Evolutionary conservation across 768 basidiomycete species (phyloP).

Genomic region (Tremella yokohamensis): DNA sequence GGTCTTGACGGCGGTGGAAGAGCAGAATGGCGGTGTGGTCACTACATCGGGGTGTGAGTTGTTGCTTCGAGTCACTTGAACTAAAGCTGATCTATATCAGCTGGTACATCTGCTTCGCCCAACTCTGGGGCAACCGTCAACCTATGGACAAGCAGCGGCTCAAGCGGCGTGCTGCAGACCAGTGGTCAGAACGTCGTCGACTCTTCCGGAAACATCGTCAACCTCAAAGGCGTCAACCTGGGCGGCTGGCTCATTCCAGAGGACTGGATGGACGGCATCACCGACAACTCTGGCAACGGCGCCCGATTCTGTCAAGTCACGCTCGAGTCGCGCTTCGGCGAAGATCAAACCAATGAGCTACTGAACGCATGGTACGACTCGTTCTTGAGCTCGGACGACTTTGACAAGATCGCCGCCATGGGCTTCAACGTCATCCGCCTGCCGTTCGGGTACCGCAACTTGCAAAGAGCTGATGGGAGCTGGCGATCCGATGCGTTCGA

Average conservation of each 20-base stretch:
- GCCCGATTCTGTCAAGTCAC: constrained; percentile 41
- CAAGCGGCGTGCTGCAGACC: constrained; percentile 36
- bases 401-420: constrained; percentile 32
- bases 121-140: constrained; percentile 15
- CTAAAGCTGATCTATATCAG: too few species aligned
- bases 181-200: constrained; percentile 37
- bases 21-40: background rate
- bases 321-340: constrained; percentile 36
- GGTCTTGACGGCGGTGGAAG: constrained; percentile 7
- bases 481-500: constrained; percentile 31
- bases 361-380: constrained; percentile 40
- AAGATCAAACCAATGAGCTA: constrained; percentile 25
- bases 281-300: constrained; percentile 32
- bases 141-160: constrained; percentile 15
- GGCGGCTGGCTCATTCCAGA: constrained; percentile 46
- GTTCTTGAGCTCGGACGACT: constrained; percentile 35
- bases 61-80: too few species aligned
- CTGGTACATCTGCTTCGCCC: constrained; percentile 5
- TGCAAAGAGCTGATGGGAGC: constrained; percentile 32
- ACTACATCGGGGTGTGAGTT: background rate
- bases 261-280: constrained; percentile 46
- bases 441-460: constrained; percentile 33
- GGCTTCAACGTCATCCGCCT: constrained; percentile 42
- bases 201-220: constrained; percentile 33
- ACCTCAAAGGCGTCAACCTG: constrained; percentile 39